phyloP scores from a whole-genome alignment of 495 filamentous ascomycete genomes.

The Choiromyces venosus region DNA sequence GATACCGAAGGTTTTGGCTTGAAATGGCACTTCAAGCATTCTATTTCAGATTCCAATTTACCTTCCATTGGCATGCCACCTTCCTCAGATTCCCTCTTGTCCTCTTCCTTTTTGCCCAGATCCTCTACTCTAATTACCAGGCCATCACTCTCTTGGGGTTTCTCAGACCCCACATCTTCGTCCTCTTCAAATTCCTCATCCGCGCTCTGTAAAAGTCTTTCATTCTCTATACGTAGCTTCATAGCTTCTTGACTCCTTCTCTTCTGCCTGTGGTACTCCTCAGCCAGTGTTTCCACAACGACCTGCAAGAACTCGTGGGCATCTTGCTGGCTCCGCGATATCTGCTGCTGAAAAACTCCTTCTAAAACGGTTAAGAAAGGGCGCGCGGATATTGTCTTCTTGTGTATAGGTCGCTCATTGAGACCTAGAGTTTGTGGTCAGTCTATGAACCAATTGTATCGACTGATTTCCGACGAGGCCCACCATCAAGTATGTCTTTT shows the following conservation, averaged over 20 bases:
- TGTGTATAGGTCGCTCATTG: constrained; percentile 89
- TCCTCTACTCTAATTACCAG: constrained; percentile 21
- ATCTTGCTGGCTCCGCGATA: constrained; percentile 93
- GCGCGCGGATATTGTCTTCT: constrained; percentile 84
- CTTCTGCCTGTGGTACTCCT: constrained; percentile 70
- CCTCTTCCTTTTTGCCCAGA: constrained; percentile 16
- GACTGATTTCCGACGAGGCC: constrained; percentile 14
- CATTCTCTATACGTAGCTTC: constrained; percentile 12
- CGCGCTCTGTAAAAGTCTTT: constrained; percentile 1
- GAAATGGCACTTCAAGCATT: constrained; percentile 83
- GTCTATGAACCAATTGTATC: neutral
- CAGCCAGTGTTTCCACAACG: constrained; percentile 80
- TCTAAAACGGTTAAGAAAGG: constrained; percentile 76
- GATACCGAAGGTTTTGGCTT: constrained; percentile 75
- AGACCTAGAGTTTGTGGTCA: constrained; percentile 46
- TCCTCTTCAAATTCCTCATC: constrained; percentile 8
- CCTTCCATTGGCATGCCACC: constrained; percentile 43
- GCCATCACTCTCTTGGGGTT: constrained; percentile 10
- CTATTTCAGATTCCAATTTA: constrained; percentile 80
- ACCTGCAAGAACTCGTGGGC: constrained; percentile 98
- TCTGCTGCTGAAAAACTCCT: constrained; percentile 75
- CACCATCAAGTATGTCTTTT: constrained; percentile 80
- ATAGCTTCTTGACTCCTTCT: constrained; percentile 20
- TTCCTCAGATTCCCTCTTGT: constrained; percentile 23
- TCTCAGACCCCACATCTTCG: constrained; percentile 4